A percentile compares a stretch with the other conserved stretches of the same genome.
These are phyloP conservation scores for Trebouxia gelatinosa DNA, from an alignment of 163 green algal species.

Conservation along the genomic window DNA sequence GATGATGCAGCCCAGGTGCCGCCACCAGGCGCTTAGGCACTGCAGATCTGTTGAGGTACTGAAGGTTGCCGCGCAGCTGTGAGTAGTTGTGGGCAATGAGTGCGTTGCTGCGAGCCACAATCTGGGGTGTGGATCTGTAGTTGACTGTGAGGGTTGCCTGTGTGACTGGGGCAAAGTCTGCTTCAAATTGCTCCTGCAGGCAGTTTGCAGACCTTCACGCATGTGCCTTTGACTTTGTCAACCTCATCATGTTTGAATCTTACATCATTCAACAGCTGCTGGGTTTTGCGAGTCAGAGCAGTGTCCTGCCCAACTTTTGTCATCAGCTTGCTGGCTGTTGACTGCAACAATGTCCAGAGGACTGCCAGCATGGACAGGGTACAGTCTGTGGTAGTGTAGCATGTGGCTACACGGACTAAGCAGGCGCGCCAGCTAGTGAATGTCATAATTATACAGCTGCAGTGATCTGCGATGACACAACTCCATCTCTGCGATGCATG, in stretches of 20 bases:
- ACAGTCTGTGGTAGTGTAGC: background rate
- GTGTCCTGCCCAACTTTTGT: background rate
- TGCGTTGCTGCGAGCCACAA: slow-evolving; percentile 7
- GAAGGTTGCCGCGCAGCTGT: no score
- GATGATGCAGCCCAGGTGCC: background rate
- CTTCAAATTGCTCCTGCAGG: slow-evolving; percentile 15
- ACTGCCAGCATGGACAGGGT: background rate
- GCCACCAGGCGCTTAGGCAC: slow-evolving; percentile 1
- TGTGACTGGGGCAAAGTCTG: background rate
- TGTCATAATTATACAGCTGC: no score
- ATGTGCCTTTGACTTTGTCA: background rate
- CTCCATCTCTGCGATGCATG: no score
- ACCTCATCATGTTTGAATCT: background rate
- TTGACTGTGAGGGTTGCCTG: background rate
- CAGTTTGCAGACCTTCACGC: background rate
- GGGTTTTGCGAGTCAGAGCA: background rate
- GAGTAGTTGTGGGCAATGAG: slow-evolving; percentile 19
- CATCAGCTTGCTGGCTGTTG: background rate
- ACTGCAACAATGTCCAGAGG: no score
- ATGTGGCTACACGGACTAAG: no score
- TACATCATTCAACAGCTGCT: background rate
- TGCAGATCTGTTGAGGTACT: background rate
- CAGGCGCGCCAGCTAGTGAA: no score
- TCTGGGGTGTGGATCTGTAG: slow-evolving; percentile 3
- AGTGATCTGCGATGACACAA: no score